Evolutionary conservation across 2,329 filamentous ascomycete genomes (phyloP).

Genomic region (Zarea fungicola): DNA sequence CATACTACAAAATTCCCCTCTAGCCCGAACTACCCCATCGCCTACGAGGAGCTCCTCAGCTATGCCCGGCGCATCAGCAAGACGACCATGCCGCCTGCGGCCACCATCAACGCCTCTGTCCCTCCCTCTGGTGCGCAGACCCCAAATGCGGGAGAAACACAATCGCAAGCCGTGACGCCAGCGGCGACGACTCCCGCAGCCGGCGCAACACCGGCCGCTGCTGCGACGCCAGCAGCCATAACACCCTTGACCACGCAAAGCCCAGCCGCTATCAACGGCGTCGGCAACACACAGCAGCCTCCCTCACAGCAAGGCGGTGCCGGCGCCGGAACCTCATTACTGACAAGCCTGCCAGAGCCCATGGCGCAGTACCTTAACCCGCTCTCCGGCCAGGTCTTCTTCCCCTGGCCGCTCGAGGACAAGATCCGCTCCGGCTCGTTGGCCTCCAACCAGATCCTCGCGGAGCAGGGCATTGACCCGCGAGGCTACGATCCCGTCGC

Average conservation of each 20-base stretch:
- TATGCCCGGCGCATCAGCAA: slow-evolving; percentile 77
- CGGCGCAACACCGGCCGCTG: slow-evolving; percentile 23
- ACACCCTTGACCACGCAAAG: slow-evolving; percentile 31
- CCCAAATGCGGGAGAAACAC: slow-evolving; percentile 26
- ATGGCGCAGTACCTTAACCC: slow-evolving; percentile 51
- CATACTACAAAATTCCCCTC: slow-evolving; percentile 52
- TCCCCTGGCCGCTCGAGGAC: slow-evolving; percentile 71
- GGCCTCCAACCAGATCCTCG: slow-evolving; percentile 55
- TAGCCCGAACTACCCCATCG: slow-evolving; percentile 50
- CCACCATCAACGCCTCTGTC: slow-evolving; percentile 37
- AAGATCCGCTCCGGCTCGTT: slow-evolving; percentile 65
- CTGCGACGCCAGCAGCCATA: slow-evolving; percentile 27
- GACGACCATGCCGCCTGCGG: slow-evolving; percentile 67
- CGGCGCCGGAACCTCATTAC: slow-evolving; percentile 21
- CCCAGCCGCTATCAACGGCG: slow-evolving; percentile 29
- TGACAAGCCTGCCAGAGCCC: slow-evolving; percentile 43
- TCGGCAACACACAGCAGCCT: slow-evolving; percentile 13
- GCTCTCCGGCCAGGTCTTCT: slow-evolving; percentile 54
- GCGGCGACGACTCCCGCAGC: slow-evolving; percentile 25
- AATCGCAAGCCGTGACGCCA: slow-evolving; percentile 20
- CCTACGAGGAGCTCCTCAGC: slow-evolving; percentile 67
- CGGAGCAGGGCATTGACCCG: slow-evolving; percentile 58
- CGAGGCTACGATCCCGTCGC: slow-evolving; percentile 52
- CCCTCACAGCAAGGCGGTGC: slow-evolving; percentile 26
- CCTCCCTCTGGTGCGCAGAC: slow-evolving; percentile 26